Base-by-base conservation (phyloP, 371 early-diverging fungal species). In the Parasitella parasitica region DNA sequence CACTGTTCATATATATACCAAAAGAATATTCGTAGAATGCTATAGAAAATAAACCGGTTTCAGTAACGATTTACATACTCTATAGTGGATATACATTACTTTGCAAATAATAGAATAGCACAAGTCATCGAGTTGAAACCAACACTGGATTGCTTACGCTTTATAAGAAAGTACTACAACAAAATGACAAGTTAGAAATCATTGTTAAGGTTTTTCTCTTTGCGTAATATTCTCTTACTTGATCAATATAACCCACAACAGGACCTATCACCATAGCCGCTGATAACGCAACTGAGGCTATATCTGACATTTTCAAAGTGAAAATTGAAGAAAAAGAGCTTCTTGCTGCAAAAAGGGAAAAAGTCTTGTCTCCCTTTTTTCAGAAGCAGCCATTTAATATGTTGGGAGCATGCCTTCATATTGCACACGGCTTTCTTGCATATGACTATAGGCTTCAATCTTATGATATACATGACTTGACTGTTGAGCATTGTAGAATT, bases 1-100 rank as follows among this genome's bases (percentile, higher is more conserved):
- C 7, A 49, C 56, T 16, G 7, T 59, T 74, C n/a, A n/a, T n/a
- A n/a, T n/a, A n/a, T n/a, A n/a, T n/a, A 78, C 85, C 85, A 85
- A 58, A 83, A 85, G 60, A 76, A 81, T 12, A 85, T 75, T n/a
- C 85, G 73, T 39, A 83, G 62, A 57, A 85, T 79, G 54, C 85
- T 84, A 54, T 27, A 52, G n/a, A n/a, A n/a, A n/a, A n/a, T n/a
- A n/a, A n/a, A n/a, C n/a, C n/a, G n/a, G n/a, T n/a, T n/a, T n/a
- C n/a, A n/a, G n/a, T n/a, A n/a, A n/a, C n/a, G n/a, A n/a, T n/a
- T n/a, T n/a, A n/a, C n/a, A n/a, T n/a, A n/a, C n/a, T n/a, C n/a
- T n/a, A n/a, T n/a, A n/a, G n/a, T n/a, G n/a, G n/a, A n/a, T n/a
- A 3, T 11, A 0, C 11, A 15, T 56, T 64, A 72, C 72, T 69